Base-by-base conservation (phyloP, 805 yeast species). In the Starmerella sp. region DNA sequence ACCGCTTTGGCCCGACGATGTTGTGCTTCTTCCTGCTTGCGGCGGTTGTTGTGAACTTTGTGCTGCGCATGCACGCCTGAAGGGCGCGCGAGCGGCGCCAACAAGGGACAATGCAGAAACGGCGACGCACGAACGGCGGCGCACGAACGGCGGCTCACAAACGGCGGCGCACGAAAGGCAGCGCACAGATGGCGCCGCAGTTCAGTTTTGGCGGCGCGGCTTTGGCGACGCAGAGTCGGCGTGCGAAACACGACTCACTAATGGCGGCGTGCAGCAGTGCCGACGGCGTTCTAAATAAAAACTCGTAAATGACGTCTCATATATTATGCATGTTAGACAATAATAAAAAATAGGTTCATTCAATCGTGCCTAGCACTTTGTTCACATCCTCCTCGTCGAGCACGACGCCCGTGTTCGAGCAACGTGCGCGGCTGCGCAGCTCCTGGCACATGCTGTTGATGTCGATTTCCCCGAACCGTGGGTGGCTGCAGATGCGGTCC, bases 1-100 rank as follows among this genome's bases (percentile, higher is more conserved):
- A 93, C 72, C 81, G 98, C 68, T 84, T 93, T 63, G 99, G 99
- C 46, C 98, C 99, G 48, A 95, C 99, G 14, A 83, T 91, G 86
- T 78, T 93, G 65, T 93, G 98, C 73, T 77, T 91, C 75, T 93
- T 93, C 74, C 77, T 93, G 65, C 76, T 93, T 60, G 81, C 89
- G 48, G 97, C 99, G 0, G 97, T 93, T 51, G 84, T 93, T 46
- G 86, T 93, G 62, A 93, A 93, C 75, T 93, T 93, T 67, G 75
- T 89, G 36, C 75, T 93, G 68, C 85, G 97, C 72, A 80, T 85
- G 61, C 75, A 80, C 28, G 49, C 49, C 2, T 46, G 15, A 34
- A 22, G 22, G 22, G 22, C 22, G 22, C 22, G 22, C 22, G 22
- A 22, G n/a, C n/a, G n/a, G n/a, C n/a, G n/a, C n/a, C n/a, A n/a